A percentile compares a stretch with the other conserved stretches of the same genome.
These are phyloP conservation scores for Ceratobasidium papillatum DNA, from an alignment of 1,284 basidiomycete species.

Conservation along the genomic window DNA sequence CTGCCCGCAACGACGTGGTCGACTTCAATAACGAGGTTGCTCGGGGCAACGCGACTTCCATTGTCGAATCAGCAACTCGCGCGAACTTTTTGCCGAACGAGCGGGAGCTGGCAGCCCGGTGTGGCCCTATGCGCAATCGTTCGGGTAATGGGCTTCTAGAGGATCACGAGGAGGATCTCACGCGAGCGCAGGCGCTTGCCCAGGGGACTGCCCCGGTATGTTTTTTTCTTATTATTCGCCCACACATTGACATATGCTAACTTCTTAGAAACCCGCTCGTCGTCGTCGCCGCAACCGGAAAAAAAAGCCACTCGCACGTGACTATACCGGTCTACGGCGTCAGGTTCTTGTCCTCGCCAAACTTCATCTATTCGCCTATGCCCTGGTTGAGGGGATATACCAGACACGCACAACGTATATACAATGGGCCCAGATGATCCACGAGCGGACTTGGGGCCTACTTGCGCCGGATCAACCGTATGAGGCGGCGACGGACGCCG, in stretches of 20 bases:
- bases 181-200: neutral
- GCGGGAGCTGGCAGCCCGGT: neutral
- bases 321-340: neutral
- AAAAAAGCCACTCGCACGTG: conserved; percentile 25
- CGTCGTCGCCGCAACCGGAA: conserved; percentile 13
- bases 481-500: neutral
- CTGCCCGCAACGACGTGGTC: neutral
- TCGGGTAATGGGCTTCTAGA: neutral
- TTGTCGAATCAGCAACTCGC: neutral
- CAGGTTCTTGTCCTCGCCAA: conserved; percentile 6
- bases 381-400: conserved; percentile 10
- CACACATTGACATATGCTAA: neutral
- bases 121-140: neutral
- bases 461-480: neutral
- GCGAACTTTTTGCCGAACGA: neutral
- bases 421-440: neutral
- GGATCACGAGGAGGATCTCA: neutral
- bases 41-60: neutral
- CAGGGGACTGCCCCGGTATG: neutral
- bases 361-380: neutral
- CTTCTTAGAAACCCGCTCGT: neutral
- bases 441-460: neutral
- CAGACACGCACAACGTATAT: neutral
- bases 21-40: neutral
- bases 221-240: neutral